These are phyloP conservation scores for Rhodotorula sp. DNA, from an alignment of 1,284 basidiomycete species.

Conservation along the genomic window DNA sequence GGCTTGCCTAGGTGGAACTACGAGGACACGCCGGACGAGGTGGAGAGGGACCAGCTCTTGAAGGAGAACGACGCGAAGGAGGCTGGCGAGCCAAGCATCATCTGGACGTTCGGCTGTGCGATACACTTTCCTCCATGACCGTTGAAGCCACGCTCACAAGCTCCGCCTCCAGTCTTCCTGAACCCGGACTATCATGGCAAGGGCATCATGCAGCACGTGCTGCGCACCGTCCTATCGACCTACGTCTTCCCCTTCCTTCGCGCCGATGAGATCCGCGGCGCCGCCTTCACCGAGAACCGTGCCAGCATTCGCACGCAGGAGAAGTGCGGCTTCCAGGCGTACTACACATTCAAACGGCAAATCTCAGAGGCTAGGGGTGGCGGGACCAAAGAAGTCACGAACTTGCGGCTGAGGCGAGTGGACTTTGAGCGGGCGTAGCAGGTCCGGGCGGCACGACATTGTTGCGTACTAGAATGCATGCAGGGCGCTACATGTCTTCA, in stretches of 20 bases:
- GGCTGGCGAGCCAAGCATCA: conserved; percentile 9
- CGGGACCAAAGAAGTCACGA: neutral
- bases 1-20: conserved; percentile 10
- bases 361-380: conserved; percentile 17
- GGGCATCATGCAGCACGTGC: conserved; percentile 21
- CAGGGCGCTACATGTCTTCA: conserved; percentile 37
- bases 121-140: neutral
- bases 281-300: conserved; percentile 18
- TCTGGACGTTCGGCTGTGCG: conserved; percentile 33
- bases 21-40: neutral
- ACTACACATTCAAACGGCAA: neutral
- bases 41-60: neutral
- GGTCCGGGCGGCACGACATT: too few relatives aligned
- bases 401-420: neutral
- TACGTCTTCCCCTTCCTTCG: conserved; percentile 12
- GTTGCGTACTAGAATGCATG: neutral
- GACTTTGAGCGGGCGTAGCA: neutral
- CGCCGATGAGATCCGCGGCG: conserved; percentile 6
- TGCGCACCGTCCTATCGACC: conserved; percentile 2
- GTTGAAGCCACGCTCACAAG: too few relatives aligned
- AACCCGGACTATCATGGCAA: conserved; percentile 11
- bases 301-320: conserved; percentile 23
- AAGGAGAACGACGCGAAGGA: conserved; percentile 14
- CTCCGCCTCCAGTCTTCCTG: conserved; percentile 14
- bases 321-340: conserved; percentile 13